A percentile compares a stretch with the other conserved stretches of the same genome.
Conservation (phyloP, 345 rosid genomes). For the Fremontodendron californicum region DNA sequence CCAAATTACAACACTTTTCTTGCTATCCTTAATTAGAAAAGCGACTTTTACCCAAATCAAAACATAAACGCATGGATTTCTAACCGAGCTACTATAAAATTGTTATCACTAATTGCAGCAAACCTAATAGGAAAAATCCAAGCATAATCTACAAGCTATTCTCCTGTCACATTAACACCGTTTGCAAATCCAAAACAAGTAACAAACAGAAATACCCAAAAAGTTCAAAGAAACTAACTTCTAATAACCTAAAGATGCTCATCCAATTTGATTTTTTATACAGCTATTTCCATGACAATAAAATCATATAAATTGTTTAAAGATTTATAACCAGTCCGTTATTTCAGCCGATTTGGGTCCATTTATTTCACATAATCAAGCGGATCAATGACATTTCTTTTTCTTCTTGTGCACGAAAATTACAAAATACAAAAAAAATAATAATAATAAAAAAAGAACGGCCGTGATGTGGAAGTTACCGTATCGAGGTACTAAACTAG, state of each 20-base stretch:
- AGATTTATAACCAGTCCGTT: neutral
- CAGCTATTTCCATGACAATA: neutral
- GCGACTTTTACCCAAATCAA: neutral
- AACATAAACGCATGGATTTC: neutral
- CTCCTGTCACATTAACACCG: neutral
- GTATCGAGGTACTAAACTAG: neutral
- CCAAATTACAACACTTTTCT: no score
- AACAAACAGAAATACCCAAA: no score
- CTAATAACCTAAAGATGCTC: neutral
- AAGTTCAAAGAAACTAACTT: neutral
- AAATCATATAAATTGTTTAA: neutral
- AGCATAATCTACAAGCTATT: neutral
- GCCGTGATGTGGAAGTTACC: neutral
- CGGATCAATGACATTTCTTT: no score
- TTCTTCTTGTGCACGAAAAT: no score
- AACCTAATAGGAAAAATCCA: neutral
- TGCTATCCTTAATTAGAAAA: no score
- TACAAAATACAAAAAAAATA: neutral
- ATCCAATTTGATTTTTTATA: neutral
- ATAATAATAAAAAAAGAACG: no score
- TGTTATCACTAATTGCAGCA: neutral
- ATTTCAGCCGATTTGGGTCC: neutral
- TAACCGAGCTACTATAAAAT: neutral
- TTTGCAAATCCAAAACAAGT: neutral
- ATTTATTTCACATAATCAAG: neutral